Percentiles rank a stretch among this genome's conserved stretches.
Evolutionary conservation across 768 basidiomycete species (phyloP).

Genomic region (Lyophyllum atratum): DNA sequence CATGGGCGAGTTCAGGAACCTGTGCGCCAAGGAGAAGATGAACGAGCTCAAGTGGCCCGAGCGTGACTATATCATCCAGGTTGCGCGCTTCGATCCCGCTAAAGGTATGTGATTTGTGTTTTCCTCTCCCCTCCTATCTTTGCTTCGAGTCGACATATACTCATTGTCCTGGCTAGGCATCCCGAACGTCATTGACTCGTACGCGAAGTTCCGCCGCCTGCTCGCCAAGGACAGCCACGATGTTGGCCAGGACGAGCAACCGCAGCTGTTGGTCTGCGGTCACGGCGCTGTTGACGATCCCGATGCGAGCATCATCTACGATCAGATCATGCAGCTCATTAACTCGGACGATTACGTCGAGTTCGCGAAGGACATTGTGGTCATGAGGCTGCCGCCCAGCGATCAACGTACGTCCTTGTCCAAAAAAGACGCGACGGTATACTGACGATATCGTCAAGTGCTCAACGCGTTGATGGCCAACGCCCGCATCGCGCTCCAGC

Average conservation of each 20-base stretch:
- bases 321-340: slow-evolving; percentile 69
- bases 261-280: slow-evolving; percentile 82
- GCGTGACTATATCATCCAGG: slow-evolving; percentile 86
- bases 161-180: slow-evolving; percentile 56
- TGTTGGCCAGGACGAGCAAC: slow-evolving; percentile 51
- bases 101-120: slow-evolving; percentile 39
- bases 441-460: slow-evolving; percentile 41
- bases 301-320: slow-evolving; percentile 91
- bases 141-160: not conserved
- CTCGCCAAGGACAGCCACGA: slow-evolving; percentile 48
- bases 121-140: not conserved
- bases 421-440: not conserved
- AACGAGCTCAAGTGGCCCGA: slow-evolving; percentile 73
- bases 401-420: slow-evolving; percentile 65
- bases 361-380: slow-evolving; percentile 66
- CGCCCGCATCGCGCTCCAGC: slow-evolving; percentile 85
- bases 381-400: slow-evolving; percentile 81
- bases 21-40: slow-evolving; percentile 83
- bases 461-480: slow-evolving; percentile 90
- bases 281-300: slow-evolving; percentile 96
- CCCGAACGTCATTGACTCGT: slow-evolving; percentile 84
- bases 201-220: slow-evolving; percentile 76
- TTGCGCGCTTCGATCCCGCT: slow-evolving; percentile 93
- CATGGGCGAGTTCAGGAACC: slow-evolving; percentile 83
- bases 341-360: slow-evolving; percentile 49